A percentile compares a stretch with the other conserved stretches of the same genome.
phyloP scores from a whole-genome alignment of 108 stramenopile genomes.

The Asterionellopsis glacialis region DNA sequence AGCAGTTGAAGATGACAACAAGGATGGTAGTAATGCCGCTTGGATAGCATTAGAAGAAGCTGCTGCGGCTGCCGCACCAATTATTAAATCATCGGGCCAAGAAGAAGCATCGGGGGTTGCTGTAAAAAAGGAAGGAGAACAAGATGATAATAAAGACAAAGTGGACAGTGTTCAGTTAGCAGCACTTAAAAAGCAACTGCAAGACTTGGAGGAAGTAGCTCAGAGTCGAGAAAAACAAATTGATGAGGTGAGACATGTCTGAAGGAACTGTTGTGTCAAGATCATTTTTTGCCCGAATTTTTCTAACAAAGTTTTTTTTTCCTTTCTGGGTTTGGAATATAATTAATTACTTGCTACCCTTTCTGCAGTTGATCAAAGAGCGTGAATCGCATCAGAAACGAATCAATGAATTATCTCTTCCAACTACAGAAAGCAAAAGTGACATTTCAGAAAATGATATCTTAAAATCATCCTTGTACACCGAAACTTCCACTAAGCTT shows the following conservation, averaged over 20 bases:
- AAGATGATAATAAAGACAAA: neutral
- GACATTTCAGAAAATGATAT: conserved; percentile 34
- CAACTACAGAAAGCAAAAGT: conserved; percentile 17
- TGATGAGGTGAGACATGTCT: conserved; percentile 45
- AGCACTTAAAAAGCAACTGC: conserved; percentile 43
- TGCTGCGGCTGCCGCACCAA: conserved; percentile 7
- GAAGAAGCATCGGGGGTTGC: neutral
- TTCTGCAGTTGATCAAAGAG: conserved; percentile 43
- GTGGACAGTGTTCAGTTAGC: conserved; percentile 37
- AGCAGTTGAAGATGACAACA: conserved; percentile 43
- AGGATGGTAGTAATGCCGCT: conserved; percentile 29
- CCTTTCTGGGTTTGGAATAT: neutral
- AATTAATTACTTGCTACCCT: conserved; percentile 7
- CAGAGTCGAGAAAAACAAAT: conserved; percentile 60
- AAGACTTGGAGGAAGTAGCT: conserved; percentile 54
- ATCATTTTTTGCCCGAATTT: too few species aligned
- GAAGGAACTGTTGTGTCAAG: neutral
- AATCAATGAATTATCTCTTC: conserved; percentile 54
- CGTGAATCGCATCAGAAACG: conserved; percentile 44
- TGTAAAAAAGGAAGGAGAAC: neutral
- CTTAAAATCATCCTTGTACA: conserved; percentile 33
- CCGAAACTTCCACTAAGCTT: conserved; percentile 44
- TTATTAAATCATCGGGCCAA: too few species aligned
- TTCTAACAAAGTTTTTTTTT: conserved; percentile 9
- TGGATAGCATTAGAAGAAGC: conserved; percentile 32